Evolutionary conservation across 2,329 filamentous ascomycete species (phyloP).

Genomic region (Neodidymelliopsis sp.): DNA sequence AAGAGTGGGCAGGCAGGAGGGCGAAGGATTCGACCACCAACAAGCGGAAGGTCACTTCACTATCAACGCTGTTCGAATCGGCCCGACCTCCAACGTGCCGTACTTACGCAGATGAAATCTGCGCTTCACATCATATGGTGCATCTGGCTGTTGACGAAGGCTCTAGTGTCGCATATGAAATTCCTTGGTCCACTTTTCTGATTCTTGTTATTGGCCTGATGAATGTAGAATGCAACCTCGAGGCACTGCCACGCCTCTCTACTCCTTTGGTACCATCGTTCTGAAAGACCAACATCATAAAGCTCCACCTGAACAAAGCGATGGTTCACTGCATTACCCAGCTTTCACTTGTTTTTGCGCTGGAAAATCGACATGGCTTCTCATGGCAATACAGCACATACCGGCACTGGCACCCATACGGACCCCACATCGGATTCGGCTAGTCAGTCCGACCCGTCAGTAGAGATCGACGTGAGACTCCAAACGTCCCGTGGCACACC

Average conservation of each 20-base stretch:
- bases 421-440: conserved; percentile 20
- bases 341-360: not conserved
- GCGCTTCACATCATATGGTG: not conserved
- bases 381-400: not conserved
- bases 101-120: not conserved
- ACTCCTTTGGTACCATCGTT: conserved; percentile 1
- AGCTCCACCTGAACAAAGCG: not conserved
- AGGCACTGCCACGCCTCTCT: conserved; percentile 1
- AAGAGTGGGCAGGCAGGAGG: not conserved
- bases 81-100: conserved; percentile 4
- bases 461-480: conserved; percentile 37
- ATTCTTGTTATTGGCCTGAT: not conserved
- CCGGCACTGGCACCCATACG: not conserved
- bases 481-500: not conserved
- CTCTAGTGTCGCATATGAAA: not conserved
- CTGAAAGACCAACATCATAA: conserved; percentile 1
- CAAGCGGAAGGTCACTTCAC: conserved; percentile 1
- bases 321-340: not conserved
- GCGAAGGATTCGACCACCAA: not conserved
- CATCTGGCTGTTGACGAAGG: not conserved
- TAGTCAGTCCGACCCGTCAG: conserved; percentile 34
- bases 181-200: not conserved
- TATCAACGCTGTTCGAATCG: not conserved
- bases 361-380: conserved; percentile 5
- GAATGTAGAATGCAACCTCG: not conserved